These are phyloP conservation scores for Claviceps africana DNA, from an alignment of 2,329 filamentous ascomycete genomes.

Conservation along the genomic window DNA sequence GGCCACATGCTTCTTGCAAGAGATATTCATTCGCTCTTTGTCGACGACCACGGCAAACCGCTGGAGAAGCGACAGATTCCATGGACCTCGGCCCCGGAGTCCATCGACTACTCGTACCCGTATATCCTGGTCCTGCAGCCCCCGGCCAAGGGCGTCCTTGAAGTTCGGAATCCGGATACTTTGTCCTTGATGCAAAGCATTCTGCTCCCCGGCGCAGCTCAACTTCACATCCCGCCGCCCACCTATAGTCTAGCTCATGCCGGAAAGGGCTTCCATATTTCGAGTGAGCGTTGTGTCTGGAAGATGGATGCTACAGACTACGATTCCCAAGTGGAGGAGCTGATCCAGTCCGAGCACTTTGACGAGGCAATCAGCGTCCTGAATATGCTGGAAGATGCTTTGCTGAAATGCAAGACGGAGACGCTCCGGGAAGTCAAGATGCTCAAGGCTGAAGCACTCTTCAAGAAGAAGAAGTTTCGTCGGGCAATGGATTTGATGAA, in stretches of 20 bases:
- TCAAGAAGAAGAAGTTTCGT: slow-evolving; percentile 68
- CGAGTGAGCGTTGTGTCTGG: slow-evolving; percentile 85
- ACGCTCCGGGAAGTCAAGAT: slow-evolving; percentile 79
- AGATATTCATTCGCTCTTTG: slow-evolving; percentile 90
- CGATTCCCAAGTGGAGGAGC: slow-evolving; percentile 71
- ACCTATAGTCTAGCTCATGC: slow-evolving; percentile 91
- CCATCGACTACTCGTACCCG: slow-evolving; percentile 90
- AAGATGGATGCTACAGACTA: slow-evolving; percentile 91
- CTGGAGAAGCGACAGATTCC: slow-evolving; percentile 79
- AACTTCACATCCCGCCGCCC: slow-evolving; percentile 82
- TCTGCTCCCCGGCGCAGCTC: slow-evolving; percentile 63
- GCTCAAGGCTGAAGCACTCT: slow-evolving; percentile 75
- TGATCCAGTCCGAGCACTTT: slow-evolving; percentile 58
- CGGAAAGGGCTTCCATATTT: slow-evolving; percentile 88
- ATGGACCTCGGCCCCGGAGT: slow-evolving; percentile 78
- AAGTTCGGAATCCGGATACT: slow-evolving; percentile 86
- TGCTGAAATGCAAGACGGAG: slow-evolving; percentile 69
- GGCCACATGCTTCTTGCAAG: slow-evolving; percentile 89
- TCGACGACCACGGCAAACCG: slow-evolving; percentile 69
- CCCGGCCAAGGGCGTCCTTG: slow-evolving; percentile 68
- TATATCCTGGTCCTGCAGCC: slow-evolving; percentile 82
- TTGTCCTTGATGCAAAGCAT: slow-evolving; percentile 81
- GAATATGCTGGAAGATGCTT: slow-evolving; percentile 79
- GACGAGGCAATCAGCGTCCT: slow-evolving; percentile 90
- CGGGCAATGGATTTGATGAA: slow-evolving; percentile 81